phyloP scores from a whole-genome alignment of 805 yeast genomes.

The Pichia sporocuriosa region DNA sequence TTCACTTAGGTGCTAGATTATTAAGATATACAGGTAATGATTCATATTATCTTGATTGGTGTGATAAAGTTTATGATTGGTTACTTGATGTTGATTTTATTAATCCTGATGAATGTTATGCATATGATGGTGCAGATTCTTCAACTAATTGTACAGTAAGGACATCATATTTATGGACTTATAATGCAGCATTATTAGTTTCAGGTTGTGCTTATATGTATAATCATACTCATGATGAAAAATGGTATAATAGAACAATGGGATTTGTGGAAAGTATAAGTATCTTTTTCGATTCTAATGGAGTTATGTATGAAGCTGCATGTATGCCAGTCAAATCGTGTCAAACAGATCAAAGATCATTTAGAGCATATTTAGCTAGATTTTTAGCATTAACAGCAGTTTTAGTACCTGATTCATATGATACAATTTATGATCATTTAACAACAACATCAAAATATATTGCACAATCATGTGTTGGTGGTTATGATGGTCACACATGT shows the following conservation, averaged over 20 bases:
- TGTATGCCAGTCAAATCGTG: constrained; percentile 65
- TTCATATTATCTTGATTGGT: constrained; percentile 61
- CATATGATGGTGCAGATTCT: constrained; percentile 64
- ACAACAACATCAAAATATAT: constrained; percentile 57
- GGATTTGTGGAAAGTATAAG: constrained; percentile 47
- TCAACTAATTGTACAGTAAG: constrained; percentile 55
- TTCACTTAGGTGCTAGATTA: constrained; percentile 80
- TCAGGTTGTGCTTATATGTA: constrained; percentile 78
- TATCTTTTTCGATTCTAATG: constrained; percentile 42
- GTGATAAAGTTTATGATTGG: constrained; percentile 79
- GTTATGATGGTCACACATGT: constrained; percentile 69
- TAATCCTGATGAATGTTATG: constrained; percentile 36
- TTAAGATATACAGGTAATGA: constrained; percentile 76
- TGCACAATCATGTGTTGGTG: constrained; percentile 67
- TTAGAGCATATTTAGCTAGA: constrained; percentile 77
- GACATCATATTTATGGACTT: constrained; percentile 69
- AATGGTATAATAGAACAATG: constrained; percentile 61
- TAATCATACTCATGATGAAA: constrained; percentile 57
- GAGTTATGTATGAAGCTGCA: constrained; percentile 72
- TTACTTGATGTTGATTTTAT: constrained; percentile 47
- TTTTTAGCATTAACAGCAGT: constrained; percentile 69
- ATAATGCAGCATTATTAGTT: constrained; percentile 74
- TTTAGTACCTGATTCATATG: constrained; percentile 52
- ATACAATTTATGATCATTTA: constrained; percentile 32
- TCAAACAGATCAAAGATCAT: constrained; percentile 85